phyloP scores from a whole-genome alignment of 2,329 filamentous ascomycete species.

The Penicillium sp. region DNA sequence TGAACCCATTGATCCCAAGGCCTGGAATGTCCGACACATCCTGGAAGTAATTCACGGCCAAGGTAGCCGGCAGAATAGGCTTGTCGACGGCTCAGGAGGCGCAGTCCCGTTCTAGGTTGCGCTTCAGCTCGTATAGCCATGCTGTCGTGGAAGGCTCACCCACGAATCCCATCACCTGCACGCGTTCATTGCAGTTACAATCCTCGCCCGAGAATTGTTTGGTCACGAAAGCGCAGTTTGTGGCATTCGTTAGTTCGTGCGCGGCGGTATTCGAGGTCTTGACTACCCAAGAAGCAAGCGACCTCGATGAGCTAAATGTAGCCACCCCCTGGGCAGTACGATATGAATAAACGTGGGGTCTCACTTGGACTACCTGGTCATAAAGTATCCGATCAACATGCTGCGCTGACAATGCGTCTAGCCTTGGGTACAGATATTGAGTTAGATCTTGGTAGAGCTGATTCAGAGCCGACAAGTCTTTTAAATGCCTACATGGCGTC shows the following conservation, averaged over 20 bases:
- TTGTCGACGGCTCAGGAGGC: slow-evolving; percentile 18
- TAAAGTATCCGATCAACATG: slow-evolving; percentile 37
- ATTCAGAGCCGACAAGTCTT: slow-evolving; percentile 40
- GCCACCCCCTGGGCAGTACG: too few species aligned
- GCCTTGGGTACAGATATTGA: slow-evolving; percentile 34
- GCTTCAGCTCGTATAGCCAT: slow-evolving; percentile 46
- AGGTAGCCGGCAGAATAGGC: slow-evolving; percentile 24
- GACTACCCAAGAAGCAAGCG: too few species aligned
- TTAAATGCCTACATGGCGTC: slow-evolving; percentile 35
- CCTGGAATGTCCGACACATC: slow-evolving; percentile 41
- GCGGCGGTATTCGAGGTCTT: background rate
- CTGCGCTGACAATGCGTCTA: slow-evolving; percentile 36
- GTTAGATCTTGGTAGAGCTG: slow-evolving; percentile 39
- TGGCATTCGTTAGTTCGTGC: slow-evolving; percentile 15
- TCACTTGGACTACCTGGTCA: slow-evolving; percentile 28
- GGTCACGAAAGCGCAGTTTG: slow-evolving; percentile 35
- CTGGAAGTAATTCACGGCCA: slow-evolving; percentile 42
- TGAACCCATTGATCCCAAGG: slow-evolving; percentile 36
- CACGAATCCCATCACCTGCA: slow-evolving; percentile 44
- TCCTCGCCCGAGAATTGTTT: slow-evolving; percentile 48
- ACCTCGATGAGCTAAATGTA: too few species aligned
- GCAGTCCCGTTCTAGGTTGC: slow-evolving; percentile 35
- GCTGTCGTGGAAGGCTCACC: slow-evolving; percentile 48
- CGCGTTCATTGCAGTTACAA: slow-evolving; percentile 43
- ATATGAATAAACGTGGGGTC: slow-evolving; percentile 7